phyloP scores from a whole-genome alignment of 805 yeast genomes.

The Kuraishia hungarica region DNA sequence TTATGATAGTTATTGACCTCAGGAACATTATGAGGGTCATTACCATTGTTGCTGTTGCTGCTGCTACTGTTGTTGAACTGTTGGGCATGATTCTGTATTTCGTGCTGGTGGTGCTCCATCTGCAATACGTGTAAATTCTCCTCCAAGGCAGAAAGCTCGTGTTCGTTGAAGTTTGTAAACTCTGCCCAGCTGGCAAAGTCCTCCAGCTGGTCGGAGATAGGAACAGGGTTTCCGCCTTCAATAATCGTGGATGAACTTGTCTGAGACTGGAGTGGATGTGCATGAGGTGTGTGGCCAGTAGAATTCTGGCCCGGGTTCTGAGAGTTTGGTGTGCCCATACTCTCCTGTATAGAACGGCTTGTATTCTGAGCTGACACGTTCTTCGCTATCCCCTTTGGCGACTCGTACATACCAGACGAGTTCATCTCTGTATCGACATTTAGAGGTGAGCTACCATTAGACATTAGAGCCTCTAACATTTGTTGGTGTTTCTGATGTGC shows the following conservation, averaged over 20 bases:
- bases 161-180: conserved; percentile 3
- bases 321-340: not conserved
- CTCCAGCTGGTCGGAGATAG: conserved; percentile 1
- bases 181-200: conserved; percentile 2
- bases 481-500: not conserved
- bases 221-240: not conserved
- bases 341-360: not conserved
- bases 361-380: not conserved
- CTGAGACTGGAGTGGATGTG: not conserved
- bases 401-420: not conserved
- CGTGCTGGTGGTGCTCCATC: conserved; percentile 1
- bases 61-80: no score
- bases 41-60: not conserved
- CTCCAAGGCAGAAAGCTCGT: not conserved
- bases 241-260: not conserved
- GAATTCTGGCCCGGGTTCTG: not conserved
- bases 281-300: not conserved
- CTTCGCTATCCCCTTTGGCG: not conserved
- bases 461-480: not conserved
- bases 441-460: not conserved
- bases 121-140: not conserved
- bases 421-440: not conserved
- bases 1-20: not conserved
- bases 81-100: not conserved
- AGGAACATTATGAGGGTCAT: not conserved